Conservation (phyloP, 2,329 filamentous ascomycete genomes). For the Dactylellina drechsleri region DNA sequence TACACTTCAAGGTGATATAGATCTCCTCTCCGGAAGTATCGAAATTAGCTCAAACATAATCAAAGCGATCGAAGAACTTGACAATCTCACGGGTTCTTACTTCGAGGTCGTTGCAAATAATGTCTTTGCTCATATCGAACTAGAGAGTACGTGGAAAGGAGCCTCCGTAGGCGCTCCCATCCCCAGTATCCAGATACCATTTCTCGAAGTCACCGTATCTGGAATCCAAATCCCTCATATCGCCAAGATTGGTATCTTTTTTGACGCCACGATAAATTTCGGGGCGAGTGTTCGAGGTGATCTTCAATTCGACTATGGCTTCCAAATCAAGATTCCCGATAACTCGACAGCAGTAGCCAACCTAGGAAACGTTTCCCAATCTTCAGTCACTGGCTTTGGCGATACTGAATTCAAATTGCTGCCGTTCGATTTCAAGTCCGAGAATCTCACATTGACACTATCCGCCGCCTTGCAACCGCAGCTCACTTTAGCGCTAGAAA, state of each 20-base stretch:
- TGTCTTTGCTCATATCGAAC: constrained; percentile 28
- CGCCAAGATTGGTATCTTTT: not conserved
- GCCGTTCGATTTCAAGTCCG: constrained; percentile 9
- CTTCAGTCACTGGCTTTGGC: constrained; percentile 5
- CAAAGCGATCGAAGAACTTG: not conserved
- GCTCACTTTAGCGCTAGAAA: not conserved
- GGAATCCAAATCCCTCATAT: constrained; percentile 11
- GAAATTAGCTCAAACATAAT: constrained; percentile 9
- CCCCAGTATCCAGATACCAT: not conserved
- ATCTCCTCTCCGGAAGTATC: not conserved
- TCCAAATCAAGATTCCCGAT: constrained; percentile 13
- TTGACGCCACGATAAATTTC: constrained; percentile 1
- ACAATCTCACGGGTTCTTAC: constrained; percentile 10
- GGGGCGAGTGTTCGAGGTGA: not conserved
- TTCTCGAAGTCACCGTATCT: constrained; percentile 3
- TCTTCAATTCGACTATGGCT: constrained; percentile 18
- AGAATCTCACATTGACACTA: constrained; percentile 18
- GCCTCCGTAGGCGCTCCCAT: not conserved
- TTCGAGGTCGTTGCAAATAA: constrained; percentile 10
- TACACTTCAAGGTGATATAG: constrained; percentile 1
- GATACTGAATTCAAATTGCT: not conserved
- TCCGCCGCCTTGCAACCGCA: constrained; percentile 9
- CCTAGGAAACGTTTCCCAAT: constrained; percentile 18
- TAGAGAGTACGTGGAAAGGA: constrained; percentile 21
- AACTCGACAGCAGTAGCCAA: constrained; percentile 15